Base-by-base conservation (phyloP, 2,329 filamentous ascomycete species). In the Erysiphe pulchra region DNA sequence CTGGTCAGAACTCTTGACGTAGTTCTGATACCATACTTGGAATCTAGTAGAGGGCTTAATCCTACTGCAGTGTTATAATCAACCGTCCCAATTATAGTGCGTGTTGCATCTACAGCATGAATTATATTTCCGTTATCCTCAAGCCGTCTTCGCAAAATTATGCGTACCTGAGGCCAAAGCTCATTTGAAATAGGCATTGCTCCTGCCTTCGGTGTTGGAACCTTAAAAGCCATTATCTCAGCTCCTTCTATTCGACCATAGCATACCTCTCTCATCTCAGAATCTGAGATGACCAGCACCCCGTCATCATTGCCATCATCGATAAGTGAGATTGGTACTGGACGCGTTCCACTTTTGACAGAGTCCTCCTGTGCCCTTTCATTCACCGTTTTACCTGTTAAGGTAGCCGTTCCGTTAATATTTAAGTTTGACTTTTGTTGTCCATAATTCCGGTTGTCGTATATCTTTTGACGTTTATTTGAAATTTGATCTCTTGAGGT, bases 181-280 rank as follows among this genome's bases (percentile, higher is more conserved):
- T 59, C 59, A 45, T 71, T 61, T 39, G 70, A 64, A 10, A 80
- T 63, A 17, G 69, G 64, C 48, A 72, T 67, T 20, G 69, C 66
- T 30, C 70, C 70, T 1, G 78, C 74, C 53, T 76, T 83, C 0
- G 76, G 74, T 2, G 68, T 71, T 1, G 83, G 84, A 1, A 87
- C 73, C 33, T 66, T 63, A 53, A 73, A 69, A 49, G 77, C 79
- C 50, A 77, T 74, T 38, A 90, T 65, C 46, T 65, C 71, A 2
- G 75, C 71, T 16, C 68, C 70, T 46, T 83, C 75, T 17, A 92
- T 61, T 61, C 80, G 79, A 38, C 84, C 84, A 55, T 81, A 85
- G 61, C 83, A 92, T 3, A 92, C 78, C 55, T 83, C 75, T 56
- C 82, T 73, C 17, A 75, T 69, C 42, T 66, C 70, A 30, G 73